Conservation (phyloP, 2,329 filamentous ascomycete genomes). For the Dactylonectria estremocensis region DNA sequence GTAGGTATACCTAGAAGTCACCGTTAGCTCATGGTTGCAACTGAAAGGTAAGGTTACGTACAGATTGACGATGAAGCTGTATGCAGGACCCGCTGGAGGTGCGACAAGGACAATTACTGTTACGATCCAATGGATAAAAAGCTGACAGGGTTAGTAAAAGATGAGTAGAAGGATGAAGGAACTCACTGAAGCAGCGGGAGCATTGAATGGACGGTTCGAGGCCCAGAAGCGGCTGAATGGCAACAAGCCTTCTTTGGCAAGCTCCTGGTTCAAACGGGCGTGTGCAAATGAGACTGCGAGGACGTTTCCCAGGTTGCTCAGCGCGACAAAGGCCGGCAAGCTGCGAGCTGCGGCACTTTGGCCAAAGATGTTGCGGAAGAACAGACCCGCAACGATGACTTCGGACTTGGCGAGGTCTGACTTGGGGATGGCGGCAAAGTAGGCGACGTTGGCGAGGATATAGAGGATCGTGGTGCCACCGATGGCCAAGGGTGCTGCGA, state of each 20-base stretch:
- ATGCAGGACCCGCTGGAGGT: slow-evolving; percentile 77
- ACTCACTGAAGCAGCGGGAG: slow-evolving; percentile 70
- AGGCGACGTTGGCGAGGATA: slow-evolving; percentile 75
- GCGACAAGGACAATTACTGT: slow-evolving; percentile 77
- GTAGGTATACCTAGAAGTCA: slow-evolving; percentile 58
- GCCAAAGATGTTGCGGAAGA: slow-evolving; percentile 75
- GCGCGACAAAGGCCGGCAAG: slow-evolving; percentile 70
- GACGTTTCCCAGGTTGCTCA: slow-evolving; percentile 75
- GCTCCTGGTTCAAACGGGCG: slow-evolving; percentile 73
- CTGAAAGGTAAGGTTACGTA: slow-evolving; percentile 33
- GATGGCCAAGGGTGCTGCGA: slow-evolving; percentile 72
- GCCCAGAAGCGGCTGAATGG: slow-evolving; percentile 79
- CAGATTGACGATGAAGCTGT: slow-evolving; percentile 76
- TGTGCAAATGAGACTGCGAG: slow-evolving; percentile 74
- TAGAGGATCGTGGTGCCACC: slow-evolving; percentile 73
- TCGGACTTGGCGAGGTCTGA: slow-evolving; percentile 70
- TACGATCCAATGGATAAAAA: slow-evolving; percentile 77
- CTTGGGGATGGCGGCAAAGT: slow-evolving; percentile 75
- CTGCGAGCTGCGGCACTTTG: slow-evolving; percentile 64
- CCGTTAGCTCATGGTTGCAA: slow-evolving; percentile 32
- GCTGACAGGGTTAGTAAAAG: slow-evolving; percentile 45
- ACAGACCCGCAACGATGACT: slow-evolving; percentile 72
- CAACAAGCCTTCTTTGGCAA: slow-evolving; percentile 79
- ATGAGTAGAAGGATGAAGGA: not conserved
- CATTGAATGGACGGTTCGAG: slow-evolving; percentile 77